Conservation (phyloP, 73 alveolate genomes). For the Paramecium tetraurelia region DNA sequence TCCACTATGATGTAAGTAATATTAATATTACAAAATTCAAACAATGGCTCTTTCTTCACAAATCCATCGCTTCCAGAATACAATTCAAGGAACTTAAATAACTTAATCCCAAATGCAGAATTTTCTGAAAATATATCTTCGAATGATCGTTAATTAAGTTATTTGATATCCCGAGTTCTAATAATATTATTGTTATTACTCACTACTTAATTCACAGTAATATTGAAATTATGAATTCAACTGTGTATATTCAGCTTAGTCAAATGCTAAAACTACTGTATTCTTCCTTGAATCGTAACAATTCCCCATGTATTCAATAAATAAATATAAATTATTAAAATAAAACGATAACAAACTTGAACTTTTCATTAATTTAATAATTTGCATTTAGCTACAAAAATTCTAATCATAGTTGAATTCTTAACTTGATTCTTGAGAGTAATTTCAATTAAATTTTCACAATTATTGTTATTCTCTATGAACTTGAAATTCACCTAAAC, state of each 20-base stretch:
- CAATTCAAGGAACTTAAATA: not conserved
- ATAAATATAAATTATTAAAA: not conserved
- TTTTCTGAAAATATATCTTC: constrained; percentile 1
- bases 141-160: not conserved
- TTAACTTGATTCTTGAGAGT: not conserved
- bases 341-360: not conserved
- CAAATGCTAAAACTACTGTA: not conserved
- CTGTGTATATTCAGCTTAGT: not conserved
- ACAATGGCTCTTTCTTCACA: not conserved
- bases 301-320: not conserved
- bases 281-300: not conserved
- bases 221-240: not conserved
- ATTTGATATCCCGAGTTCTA: not conserved
- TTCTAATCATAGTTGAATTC: not conserved
- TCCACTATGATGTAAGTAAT: not conserved
- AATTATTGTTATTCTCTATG: not conserved
- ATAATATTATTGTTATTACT: not conserved
- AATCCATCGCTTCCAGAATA: not conserved
- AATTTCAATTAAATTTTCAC: constrained; percentile 20
- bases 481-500: not conserved
- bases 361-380: not conserved
- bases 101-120: not conserved
- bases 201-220: not conserved
- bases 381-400: not conserved
- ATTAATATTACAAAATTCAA: not conserved